phyloP scores from a whole-genome alignment of 768 basidiomycete genomes.

The Rubroboletus satanas region DNA sequence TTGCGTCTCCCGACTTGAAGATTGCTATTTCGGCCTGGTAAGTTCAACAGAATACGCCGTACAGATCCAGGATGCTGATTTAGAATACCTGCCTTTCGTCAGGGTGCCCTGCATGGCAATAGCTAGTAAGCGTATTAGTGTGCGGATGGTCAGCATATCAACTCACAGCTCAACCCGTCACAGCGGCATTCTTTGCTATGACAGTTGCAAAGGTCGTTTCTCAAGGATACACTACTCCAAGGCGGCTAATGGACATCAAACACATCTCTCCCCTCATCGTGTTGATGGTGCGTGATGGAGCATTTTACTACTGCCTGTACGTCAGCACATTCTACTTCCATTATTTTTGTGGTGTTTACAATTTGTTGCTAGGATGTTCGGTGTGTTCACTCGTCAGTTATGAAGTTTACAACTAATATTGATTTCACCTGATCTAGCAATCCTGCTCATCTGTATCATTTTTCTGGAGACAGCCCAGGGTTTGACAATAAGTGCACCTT shows the following conservation, averaged over 20 bases:
- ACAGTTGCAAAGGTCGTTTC: background rate
- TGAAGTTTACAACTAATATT: background rate
- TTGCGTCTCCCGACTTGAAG: background rate
- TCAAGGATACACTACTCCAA: background rate
- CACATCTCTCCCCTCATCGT: background rate
- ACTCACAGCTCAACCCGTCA: background rate
- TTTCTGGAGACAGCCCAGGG: background rate
- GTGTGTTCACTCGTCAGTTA: background rate
- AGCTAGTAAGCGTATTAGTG: background rate
- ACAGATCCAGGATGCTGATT: background rate
- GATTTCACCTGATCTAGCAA: background rate
- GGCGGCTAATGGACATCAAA: background rate
- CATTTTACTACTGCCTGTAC: conserved; percentile 1
- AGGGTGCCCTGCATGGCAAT: conserved; percentile 5
- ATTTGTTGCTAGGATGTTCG: background rate
- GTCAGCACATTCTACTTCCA: background rate
- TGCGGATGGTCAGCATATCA: background rate
- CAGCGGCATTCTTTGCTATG: conserved; percentile 3
- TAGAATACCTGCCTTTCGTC: background rate
- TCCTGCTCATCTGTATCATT: background rate
- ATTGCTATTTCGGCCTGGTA: background rate
- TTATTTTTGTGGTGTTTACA: background rate
- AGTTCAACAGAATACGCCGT: background rate
- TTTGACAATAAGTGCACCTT: background rate
- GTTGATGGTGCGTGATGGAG: conserved; percentile 5